These are phyloP conservation scores for Xylariaceae sp. DNA, from an alignment of 2,329 filamentous ascomycete genomes.

Conservation along the genomic window DNA sequence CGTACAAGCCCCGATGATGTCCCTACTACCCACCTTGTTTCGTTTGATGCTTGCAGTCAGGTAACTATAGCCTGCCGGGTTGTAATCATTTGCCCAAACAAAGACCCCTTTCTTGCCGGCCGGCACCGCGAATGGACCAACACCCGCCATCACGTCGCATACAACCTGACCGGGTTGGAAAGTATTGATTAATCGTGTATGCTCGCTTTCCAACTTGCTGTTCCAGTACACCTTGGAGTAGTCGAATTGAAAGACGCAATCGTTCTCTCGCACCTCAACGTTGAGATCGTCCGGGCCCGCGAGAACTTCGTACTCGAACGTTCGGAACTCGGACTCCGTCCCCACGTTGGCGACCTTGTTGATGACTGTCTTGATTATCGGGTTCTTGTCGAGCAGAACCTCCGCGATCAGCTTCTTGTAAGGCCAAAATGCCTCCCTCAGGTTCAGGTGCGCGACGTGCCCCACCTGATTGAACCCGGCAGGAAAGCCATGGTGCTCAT, in stretches of 20 bases:
- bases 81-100: slow-evolving; percentile 96
- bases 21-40: slow-evolving; percentile 69
- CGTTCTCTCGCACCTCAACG: slow-evolving; percentile 79
- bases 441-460: slow-evolving; percentile 91
- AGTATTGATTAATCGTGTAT: slow-evolving; percentile 73
- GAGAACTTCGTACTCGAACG: slow-evolving; percentile 90
- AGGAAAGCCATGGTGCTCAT: slow-evolving; percentile 73
- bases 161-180: slow-evolving; percentile 88
- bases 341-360: slow-evolving; percentile 94
- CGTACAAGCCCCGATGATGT: neutral
- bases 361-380: slow-evolving; percentile 81
- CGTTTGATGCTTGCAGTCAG: slow-evolving; percentile 69
- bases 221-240: slow-evolving; percentile 99
- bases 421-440: slow-evolving; percentile 78
- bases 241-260: slow-evolving; percentile 88
- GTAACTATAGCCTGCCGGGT: slow-evolving; percentile 80
- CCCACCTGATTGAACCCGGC: slow-evolving; percentile 86
- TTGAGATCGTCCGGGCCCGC: slow-evolving; percentile 78
- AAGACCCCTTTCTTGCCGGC: slow-evolving; percentile 89
- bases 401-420: slow-evolving; percentile 87
- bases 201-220: slow-evolving; percentile 85
- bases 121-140: slow-evolving; percentile 92
- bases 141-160: slow-evolving; percentile 95
- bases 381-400: slow-evolving; percentile 89
- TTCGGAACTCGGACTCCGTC: slow-evolving; percentile 81